Conservation (phyloP, 345 rosid species). For the Euphorbia lathyris region DNA sequence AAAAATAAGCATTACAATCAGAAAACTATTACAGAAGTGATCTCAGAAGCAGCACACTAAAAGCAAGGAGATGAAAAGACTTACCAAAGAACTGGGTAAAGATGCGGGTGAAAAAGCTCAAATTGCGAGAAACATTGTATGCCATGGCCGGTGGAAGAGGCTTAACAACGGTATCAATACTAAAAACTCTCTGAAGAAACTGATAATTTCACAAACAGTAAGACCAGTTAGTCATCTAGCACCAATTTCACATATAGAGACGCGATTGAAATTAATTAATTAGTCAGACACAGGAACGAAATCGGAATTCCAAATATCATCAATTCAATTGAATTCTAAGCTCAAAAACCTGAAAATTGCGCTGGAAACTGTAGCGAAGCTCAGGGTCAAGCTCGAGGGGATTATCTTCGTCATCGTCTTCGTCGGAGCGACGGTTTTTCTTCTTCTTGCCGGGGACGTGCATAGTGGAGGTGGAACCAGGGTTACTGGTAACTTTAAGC, state of each 20-base stretch:
- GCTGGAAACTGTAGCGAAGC: constrained; percentile 97
- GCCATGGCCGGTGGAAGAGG: constrained; percentile 96
- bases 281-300: too few species aligned
- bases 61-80: constrained; percentile 15
- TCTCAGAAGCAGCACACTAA: background rate
- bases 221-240: background rate
- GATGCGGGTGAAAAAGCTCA: constrained; percentile 93
- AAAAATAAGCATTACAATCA: background rate
- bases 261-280: background rate
- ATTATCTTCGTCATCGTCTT: constrained; percentile 42
- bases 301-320: background rate
- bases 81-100: constrained; percentile 97
- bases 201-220: constrained; percentile 17
- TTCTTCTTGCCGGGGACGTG: constrained; percentile 61
- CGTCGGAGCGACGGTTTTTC: constrained; percentile 17
- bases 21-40: background rate
- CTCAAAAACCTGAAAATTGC: constrained; percentile 62
- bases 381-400: constrained; percentile 77
- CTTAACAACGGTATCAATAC: constrained; percentile 87
- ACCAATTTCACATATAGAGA: background rate
- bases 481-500: constrained; percentile 69
- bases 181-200: constrained; percentile 90
- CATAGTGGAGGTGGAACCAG: constrained; percentile 71
- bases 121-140: constrained; percentile 80
- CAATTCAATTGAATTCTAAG: background rate